phyloP scores from a whole-genome alignment of 2,329 filamentous ascomycete species.

The Exophiala xenobiotica region DNA sequence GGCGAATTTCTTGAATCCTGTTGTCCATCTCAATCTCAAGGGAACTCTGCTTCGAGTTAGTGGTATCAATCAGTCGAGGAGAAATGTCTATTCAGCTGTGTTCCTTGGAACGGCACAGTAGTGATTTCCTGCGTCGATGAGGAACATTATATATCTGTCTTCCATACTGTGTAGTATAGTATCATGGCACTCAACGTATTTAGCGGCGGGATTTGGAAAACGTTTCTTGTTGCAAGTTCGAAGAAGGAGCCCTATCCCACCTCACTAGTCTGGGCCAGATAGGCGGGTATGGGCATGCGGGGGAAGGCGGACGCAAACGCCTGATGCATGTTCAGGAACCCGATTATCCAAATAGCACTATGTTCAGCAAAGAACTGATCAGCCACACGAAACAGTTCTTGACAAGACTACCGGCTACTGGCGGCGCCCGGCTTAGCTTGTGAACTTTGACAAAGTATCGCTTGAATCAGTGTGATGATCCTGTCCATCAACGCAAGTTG shows the following conservation, averaged over 20 bases:
- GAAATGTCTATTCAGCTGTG: too few relatives aligned
- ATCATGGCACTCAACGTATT: neutral
- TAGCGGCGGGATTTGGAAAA: neutral
- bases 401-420: neutral
- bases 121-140: too few relatives aligned
- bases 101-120: too few relatives aligned
- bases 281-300: neutral
- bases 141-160: too few relatives aligned
- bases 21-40: too few relatives aligned
- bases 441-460: neutral
- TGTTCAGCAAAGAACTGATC: neutral
- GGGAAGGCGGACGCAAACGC: neutral
- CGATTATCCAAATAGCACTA: neutral
- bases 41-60: too few relatives aligned
- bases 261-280: neutral
- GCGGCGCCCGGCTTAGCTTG: neutral
- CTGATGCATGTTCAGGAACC: neutral
- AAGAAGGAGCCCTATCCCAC: neutral
- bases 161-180: neutral
- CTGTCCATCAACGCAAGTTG: neutral
- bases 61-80: too few relatives aligned
- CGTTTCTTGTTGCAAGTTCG: neutral
- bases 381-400: neutral
- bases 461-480: neutral
- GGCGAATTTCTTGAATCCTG: too few relatives aligned